These are phyloP conservation scores for Sinapis alba DNA, from an alignment of 441 rosid species.

Conservation along the genomic window DNA sequence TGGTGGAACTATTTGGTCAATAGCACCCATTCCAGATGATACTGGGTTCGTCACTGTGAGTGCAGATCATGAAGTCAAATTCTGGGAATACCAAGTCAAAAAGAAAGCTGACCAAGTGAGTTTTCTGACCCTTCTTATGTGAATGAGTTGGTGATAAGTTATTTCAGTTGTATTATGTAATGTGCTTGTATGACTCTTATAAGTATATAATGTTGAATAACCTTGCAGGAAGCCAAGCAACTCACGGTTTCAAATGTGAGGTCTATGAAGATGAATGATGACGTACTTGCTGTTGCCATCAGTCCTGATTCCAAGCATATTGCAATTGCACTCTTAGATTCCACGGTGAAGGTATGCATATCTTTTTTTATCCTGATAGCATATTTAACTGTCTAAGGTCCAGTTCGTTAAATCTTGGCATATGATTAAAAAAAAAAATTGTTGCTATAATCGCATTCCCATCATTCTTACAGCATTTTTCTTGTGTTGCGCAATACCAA, in stretches of 20 bases:
- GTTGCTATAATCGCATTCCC: slow-evolving; percentile 6
- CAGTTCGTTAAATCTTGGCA: background rate
- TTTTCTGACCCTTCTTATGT: slow-evolving; percentile 15
- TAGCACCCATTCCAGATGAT: slow-evolving; percentile 75
- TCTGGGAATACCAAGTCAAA: slow-evolving; percentile 85
- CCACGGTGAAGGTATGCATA: slow-evolving; percentile 82
- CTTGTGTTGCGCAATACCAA: background rate
- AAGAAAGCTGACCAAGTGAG: slow-evolving; percentile 73
- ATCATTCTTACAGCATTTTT: slow-evolving; percentile 1
- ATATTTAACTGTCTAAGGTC: background rate
- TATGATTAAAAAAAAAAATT: background rate
- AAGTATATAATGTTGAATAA: background rate
- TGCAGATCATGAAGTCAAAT: slow-evolving; percentile 84
- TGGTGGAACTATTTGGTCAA: slow-evolving; percentile 81
- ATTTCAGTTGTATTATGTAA: background rate
- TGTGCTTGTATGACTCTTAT: slow-evolving; percentile 20
- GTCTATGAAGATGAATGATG: slow-evolving; percentile 93
- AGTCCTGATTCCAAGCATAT: slow-evolving; percentile 91
- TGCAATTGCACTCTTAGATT: slow-evolving; percentile 90
- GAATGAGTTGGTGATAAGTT: background rate
- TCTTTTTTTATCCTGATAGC: background rate
- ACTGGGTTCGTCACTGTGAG: slow-evolving; percentile 92
- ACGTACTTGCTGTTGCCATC: slow-evolving; percentile 81
- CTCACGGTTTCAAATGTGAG: slow-evolving; percentile 67
- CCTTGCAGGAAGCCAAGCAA: slow-evolving; percentile 67